These are phyloP conservation scores for Sonneratia alba DNA, from an alignment of 345 rosid genomes.

Conservation along the genomic window DNA sequence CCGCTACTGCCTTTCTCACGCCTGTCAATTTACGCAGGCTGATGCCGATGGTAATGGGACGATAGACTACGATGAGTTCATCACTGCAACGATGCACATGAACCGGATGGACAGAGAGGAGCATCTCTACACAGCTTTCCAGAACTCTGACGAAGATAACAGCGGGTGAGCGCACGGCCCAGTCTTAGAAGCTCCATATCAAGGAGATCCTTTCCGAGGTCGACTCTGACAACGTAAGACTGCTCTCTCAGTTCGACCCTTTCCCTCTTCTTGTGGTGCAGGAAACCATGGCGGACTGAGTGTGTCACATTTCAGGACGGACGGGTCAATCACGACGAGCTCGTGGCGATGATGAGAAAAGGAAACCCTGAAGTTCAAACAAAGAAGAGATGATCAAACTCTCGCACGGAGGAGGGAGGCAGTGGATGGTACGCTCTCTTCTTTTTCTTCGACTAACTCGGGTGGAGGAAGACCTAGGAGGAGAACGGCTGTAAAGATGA, in stretches of 20 bases:
- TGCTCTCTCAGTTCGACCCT: neutral
- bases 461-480: neutral
- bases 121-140: slow-evolving; percentile 47
- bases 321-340: slow-evolving; percentile 80
- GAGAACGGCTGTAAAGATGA: neutral
- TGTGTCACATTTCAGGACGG: slow-evolving; percentile 52
- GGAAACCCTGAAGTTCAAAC: slow-evolving; percentile 75
- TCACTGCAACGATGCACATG: slow-evolving; percentile 46
- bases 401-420: slow-evolving; percentile 1
- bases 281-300: neutral
- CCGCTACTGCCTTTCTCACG: neutral
- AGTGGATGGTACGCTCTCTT: neutral
- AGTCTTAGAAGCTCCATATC: slow-evolving; percentile 1
- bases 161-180: slow-evolving; percentile 28
- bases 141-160: slow-evolving; percentile 41
- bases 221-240: slow-evolving; percentile 33
- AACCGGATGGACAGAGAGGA: slow-evolving; percentile 46
- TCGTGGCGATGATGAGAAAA: slow-evolving; percentile 96
- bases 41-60: slow-evolving; percentile 54
- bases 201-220: slow-evolving; percentile 42
- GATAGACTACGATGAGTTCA: slow-evolving; percentile 44
- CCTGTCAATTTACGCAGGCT: slow-evolving; percentile 32
- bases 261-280: neutral
- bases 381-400: slow-evolving; percentile 51
- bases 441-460: neutral